phyloP scores from a whole-genome alignment of 106 monocot genomes.

The Triglochin maritima region DNA sequence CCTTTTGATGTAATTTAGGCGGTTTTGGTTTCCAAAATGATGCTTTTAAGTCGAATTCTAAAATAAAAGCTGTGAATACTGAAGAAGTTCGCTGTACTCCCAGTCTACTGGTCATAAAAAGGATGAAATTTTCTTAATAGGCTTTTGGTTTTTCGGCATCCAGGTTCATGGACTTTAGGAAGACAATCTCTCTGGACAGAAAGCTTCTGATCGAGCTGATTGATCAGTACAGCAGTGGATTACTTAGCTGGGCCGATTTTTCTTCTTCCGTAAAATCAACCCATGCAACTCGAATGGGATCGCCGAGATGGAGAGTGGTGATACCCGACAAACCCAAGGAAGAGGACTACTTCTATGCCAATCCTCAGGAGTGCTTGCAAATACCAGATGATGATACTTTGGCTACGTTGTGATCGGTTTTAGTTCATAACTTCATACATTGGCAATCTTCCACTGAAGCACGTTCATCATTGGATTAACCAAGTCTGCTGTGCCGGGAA shows the following conservation, averaged over 20 bases:
- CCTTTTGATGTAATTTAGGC: too few relatives aligned
- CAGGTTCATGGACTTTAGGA: constrained; percentile 77
- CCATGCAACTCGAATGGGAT: constrained; percentile 56
- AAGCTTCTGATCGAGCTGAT: constrained; percentile 61
- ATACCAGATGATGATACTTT: constrained; percentile 18
- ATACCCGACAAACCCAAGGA: constrained; percentile 83
- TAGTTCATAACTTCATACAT: neutral
- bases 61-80: too few relatives aligned
- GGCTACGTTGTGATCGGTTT: constrained; percentile 9
- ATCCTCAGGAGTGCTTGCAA: constrained; percentile 77
- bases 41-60: too few relatives aligned
- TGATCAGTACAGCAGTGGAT: constrained; percentile 49
- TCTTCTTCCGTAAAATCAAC: constrained; percentile 50
- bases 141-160: neutral
- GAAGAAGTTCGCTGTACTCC: too few relatives aligned
- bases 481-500: neutral
- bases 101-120: too few relatives aligned
- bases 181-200: constrained; percentile 52
- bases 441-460: too few relatives aligned
- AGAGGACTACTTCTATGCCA: constrained; percentile 94
- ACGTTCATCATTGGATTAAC: too few relatives aligned
- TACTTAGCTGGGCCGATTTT: constrained; percentile 70
- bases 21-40: too few relatives aligned
- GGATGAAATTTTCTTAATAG: too few relatives aligned
- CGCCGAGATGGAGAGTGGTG: constrained; percentile 36